Evolutionary conservation across 192 early-diverging fungal genomes (phyloP).

Genomic region (Coemansia asiatica): DNA sequence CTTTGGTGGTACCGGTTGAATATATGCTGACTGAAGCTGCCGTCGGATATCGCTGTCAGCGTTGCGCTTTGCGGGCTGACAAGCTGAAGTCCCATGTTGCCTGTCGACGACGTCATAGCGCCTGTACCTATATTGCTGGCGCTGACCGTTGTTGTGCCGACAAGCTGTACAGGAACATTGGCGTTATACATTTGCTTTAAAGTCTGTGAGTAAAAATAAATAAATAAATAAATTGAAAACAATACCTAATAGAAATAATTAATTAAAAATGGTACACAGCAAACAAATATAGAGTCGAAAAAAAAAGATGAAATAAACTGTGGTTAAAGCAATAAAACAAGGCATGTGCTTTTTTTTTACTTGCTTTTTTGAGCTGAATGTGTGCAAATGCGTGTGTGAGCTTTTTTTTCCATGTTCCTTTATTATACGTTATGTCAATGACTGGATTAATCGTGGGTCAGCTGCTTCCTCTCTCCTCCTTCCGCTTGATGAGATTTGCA

Average conservation of each 20-base stretch:
- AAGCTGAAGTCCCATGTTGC: neutral
- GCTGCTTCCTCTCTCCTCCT: neutral
- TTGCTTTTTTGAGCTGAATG: too few species aligned
- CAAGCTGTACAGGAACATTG: constrained; percentile 1
- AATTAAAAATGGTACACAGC: neutral
- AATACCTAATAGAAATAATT: neutral
- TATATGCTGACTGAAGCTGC: constrained; percentile 1
- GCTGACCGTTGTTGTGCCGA: neutral
- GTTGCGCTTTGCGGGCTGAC: constrained; percentile 4
- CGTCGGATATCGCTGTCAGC: neutral
- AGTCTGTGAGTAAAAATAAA: neutral
- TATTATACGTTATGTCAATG: too few species aligned
- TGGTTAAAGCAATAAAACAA: neutral
- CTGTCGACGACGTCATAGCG: neutral
- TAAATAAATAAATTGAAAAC: neutral
- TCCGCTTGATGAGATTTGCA: too few species aligned
- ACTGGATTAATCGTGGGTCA: neutral
- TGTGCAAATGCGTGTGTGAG: neutral
- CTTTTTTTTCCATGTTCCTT: neutral
- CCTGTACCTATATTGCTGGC: neutral
- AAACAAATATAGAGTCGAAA: constrained; percentile 2
- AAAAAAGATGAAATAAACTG: neutral
- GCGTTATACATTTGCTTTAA: neutral
- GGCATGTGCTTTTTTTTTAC: neutral
- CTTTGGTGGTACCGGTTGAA: constrained; percentile 10